Evolutionary conservation across 805 yeast species (phyloP), one percentile per base, ranked within the genome.

Genomic region (Pichia scutulata): DNA sequence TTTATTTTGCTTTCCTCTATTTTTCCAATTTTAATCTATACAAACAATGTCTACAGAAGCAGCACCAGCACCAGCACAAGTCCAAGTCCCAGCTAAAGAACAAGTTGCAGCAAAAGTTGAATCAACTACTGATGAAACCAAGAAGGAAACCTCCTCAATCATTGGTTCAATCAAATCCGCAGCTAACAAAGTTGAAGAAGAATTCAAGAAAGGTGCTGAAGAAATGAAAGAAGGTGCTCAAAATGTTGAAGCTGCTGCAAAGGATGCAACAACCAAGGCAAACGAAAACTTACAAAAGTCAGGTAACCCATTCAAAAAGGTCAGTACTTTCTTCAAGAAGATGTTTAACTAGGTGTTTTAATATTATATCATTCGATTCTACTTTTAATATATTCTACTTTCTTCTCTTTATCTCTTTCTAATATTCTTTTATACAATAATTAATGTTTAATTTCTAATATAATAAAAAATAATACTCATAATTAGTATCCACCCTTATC

Each of bases 291-390:
- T 14, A 7, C 40, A 41, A 30, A 37, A 24, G 24, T 46, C 49
- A 21, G 24, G 41, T 7, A 43, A 57, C 45, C 54, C 54, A 40
- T 36, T 55, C 8, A 66, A 65, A 62, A 67, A 62, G 56, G 54
- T 60, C 48, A 37, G 58, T 18, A 53, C 60, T 42, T 65, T 63
- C 58, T 46, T 66, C 44, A 67, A 65, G 61, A 62, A 59, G 49
- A 43, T 53, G 33, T 55, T 53, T 46, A 43, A 52, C 43, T 54
- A 56, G 25, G 23, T 12, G 26, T 10, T 5, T 39, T 39, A 12
- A 39, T 39, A 39, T 19, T n/a, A 18, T 36, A 6, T 39, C 2
- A 18, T 39, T 10, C 23, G 2, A 39, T 19, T 13, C 14, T 9
- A 39, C 23, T 19, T 39, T 39, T 19, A 39, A 19, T 19, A 39